Evolutionary conservation across 2,329 filamentous ascomycete species (phyloP).

Genomic region (Apiospora aurea): DNA sequence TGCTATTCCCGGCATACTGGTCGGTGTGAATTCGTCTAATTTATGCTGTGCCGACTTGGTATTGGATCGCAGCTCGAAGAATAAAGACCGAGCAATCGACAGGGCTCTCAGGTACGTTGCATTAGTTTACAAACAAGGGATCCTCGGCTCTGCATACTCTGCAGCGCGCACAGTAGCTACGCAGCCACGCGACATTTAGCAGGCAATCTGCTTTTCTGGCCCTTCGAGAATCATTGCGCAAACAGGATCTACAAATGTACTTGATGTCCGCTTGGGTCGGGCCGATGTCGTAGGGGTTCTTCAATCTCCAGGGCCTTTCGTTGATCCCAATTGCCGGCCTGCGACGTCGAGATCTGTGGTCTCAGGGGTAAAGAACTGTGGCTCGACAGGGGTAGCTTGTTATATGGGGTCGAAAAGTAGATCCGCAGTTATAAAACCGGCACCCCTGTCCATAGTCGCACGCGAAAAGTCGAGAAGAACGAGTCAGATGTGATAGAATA

Average conservation of each 20-base stretch:
- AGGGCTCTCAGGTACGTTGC: background rate
- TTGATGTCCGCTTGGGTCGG: background rate
- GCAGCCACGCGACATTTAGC: background rate
- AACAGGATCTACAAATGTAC: background rate
- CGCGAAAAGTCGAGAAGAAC: background rate
- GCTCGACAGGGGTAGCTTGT: conserved; percentile 4
- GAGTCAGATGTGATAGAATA: conserved; percentile 4
- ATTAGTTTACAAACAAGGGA: background rate
- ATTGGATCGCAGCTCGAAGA: background rate
- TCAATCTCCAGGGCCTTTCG: background rate
- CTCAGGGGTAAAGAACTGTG: background rate
- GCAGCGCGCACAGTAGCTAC: background rate
- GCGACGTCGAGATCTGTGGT: background rate
- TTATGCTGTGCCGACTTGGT: background rate
- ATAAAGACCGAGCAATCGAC: background rate
- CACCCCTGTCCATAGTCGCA: background rate
- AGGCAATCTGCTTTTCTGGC: background rate
- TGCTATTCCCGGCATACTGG: background rate
- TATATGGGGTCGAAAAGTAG: background rate
- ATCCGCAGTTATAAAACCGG: background rate
- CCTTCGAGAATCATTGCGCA: background rate
- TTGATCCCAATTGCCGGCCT: conserved; percentile 11
- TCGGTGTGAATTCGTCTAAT: background rate
- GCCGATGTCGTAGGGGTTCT: background rate
- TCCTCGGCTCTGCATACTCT: too few relatives aligned